These are phyloP conservation scores for Lasiosphaeria ovina DNA, from an alignment of 495 filamentous ascomycete species.

Conservation along the genomic window DNA sequence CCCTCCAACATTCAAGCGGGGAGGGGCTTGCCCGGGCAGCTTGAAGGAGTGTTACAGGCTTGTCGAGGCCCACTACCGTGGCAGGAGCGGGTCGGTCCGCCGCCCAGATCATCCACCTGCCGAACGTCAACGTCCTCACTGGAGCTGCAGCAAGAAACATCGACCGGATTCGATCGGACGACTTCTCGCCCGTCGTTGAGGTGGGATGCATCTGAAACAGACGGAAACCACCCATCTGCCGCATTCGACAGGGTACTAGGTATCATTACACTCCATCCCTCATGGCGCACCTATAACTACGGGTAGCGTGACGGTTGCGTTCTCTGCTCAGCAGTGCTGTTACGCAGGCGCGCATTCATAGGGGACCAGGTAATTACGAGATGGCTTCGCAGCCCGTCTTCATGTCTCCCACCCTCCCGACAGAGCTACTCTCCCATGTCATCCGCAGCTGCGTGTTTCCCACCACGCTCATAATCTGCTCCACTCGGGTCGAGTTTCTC, in stretches of 20 bases:
- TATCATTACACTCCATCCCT: too few species aligned
- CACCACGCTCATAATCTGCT: constrained; percentile 70
- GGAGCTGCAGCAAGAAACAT: not conserved
- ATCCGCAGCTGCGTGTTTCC: constrained; percentile 53
- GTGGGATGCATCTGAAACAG: too few species aligned
- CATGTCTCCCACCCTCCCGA: constrained; percentile 50
- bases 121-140: too few species aligned
- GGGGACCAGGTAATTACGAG: not conserved
- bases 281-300: too few species aligned
- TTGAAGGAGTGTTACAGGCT: not conserved
- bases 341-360: too few species aligned
- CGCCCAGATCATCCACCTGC: too few species aligned
- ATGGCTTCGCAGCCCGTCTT: constrained; percentile 36
- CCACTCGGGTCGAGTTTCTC: constrained; percentile 62
- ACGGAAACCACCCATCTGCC: too few species aligned
- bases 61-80: not conserved
- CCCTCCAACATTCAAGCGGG: constrained; percentile 18
- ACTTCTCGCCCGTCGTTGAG: not conserved
- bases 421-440: constrained; percentile 63
- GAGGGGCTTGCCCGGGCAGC: not conserved
- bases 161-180: not conserved
- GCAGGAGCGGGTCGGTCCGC: constrained; percentile 23
- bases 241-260: too few species aligned
- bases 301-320: too few species aligned
- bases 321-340: too few species aligned